A percentile compares a stretch with the other conserved stretches of the same genome.
phyloP scores from a whole-genome alignment of 1,284 basidiomycete genomes.

The Lentinula novae-zelandiae region DNA sequence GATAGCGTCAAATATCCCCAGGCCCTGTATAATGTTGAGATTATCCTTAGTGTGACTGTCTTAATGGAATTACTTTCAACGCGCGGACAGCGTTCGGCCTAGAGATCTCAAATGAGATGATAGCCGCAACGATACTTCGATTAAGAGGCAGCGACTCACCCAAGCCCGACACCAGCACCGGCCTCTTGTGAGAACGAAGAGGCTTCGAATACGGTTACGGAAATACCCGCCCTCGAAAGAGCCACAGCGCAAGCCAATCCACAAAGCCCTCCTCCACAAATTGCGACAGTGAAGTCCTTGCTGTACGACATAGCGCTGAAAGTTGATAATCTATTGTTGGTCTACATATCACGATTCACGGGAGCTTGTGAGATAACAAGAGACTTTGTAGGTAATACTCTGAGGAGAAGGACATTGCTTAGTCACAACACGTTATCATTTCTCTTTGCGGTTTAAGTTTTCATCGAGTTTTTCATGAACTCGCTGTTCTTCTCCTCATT shows the following conservation, averaged over 20 bases:
- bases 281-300: conserved; percentile 44
- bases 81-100: conserved; percentile 49
- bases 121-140: not conserved
- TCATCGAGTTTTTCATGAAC: conserved; percentile 27
- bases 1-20: conserved; percentile 42
- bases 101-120: conserved; percentile 18
- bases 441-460: not conserved
- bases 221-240: conserved; percentile 39
- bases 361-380: not conserved
- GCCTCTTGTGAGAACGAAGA: conserved; percentile 34
- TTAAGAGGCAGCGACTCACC: conserved; percentile 23
- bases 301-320: not conserved
- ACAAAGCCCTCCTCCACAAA: conserved; percentile 52
- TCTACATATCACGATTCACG: not conserved
- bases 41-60: not conserved
- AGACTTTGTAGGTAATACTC: no score
- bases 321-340: not conserved
- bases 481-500: conserved; percentile 75
- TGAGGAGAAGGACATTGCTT: not conserved
- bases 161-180: conserved; percentile 51
- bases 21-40: conserved; percentile 18
- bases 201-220: conserved; percentile 48
- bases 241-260: conserved; percentile 45
- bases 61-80: conserved; percentile 19
- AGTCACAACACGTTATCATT: not conserved